Conservation (phyloP, 176 grass and related monocot genomes). For the Raddia guianensis region DNA sequence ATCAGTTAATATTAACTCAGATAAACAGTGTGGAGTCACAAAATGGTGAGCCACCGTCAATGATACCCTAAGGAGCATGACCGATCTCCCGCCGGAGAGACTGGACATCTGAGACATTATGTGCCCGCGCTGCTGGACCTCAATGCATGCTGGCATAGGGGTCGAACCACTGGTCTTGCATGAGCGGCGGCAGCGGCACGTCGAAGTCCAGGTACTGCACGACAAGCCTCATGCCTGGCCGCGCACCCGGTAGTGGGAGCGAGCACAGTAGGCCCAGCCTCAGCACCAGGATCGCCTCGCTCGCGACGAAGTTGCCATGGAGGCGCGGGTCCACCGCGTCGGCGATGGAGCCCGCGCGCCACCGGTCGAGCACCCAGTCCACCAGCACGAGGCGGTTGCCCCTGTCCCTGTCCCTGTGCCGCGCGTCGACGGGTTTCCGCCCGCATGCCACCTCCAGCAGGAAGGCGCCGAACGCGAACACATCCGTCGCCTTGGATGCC, state of each 20-base stretch:
- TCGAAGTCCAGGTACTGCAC: slow-evolving; percentile 55
- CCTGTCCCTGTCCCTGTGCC: slow-evolving; percentile 43
- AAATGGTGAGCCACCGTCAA: too few species aligned
- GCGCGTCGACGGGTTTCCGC: slow-evolving; percentile 43
- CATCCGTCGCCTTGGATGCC: slow-evolving; percentile 62
- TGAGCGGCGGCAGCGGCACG: slow-evolving; percentile 35
- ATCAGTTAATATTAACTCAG: too few species aligned
- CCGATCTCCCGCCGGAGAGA: too few species aligned
- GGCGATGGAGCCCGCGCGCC: slow-evolving; percentile 39
- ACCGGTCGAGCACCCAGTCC: slow-evolving; percentile 59
- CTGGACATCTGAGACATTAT: too few species aligned
- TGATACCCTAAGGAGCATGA: too few species aligned
- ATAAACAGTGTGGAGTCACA: too few species aligned
- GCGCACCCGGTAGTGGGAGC: slow-evolving; percentile 41
- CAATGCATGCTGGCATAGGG: too few species aligned
- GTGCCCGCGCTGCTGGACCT: too few species aligned
- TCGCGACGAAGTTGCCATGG: slow-evolving; percentile 33
- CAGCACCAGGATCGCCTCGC: slow-evolving; percentile 52
- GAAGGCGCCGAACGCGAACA: slow-evolving; percentile 61
- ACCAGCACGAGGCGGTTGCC: slow-evolving; percentile 51
- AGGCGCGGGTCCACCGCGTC: slow-evolving; percentile 43
- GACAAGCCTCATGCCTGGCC: slow-evolving; percentile 46
- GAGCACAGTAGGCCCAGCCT: slow-evolving; percentile 57
- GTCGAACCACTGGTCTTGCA: too few species aligned
- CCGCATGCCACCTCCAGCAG: slow-evolving; percentile 66